Percentiles rank a stretch among this genome's conserved stretches.
These are phyloP conservation scores for Coccinonectria pachysandricola DNA, from an alignment of 2,329 filamentous ascomycete species.

Conservation along the genomic window DNA sequence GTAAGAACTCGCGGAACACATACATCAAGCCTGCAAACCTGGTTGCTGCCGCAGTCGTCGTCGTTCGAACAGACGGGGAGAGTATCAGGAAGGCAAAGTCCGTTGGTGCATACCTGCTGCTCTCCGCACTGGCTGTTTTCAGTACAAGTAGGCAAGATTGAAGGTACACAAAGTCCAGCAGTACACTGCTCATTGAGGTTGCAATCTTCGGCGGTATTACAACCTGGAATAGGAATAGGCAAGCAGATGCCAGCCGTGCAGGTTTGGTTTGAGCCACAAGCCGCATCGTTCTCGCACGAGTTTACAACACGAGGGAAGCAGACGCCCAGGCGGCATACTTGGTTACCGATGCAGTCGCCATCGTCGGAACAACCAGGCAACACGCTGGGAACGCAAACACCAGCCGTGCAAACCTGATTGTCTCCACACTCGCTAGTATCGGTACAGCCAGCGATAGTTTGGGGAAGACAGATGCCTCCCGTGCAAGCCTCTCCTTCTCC, in stretches of 20 bases:
- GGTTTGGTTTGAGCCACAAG: slow-evolving; percentile 2
- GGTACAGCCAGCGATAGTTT: background rate
- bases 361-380: slow-evolving; percentile 2
- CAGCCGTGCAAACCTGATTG: slow-evolving; percentile 1
- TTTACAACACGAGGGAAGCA: slow-evolving; percentile 1
- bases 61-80: background rate
- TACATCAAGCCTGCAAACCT: slow-evolving; percentile 4
- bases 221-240: background rate
- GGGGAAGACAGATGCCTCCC: slow-evolving; percentile 1
- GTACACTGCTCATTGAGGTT: background rate
- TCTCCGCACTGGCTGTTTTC: background rate
- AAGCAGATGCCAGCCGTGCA: slow-evolving; percentile 2
- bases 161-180: slow-evolving; percentile 2
- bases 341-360: slow-evolving; percentile 1
- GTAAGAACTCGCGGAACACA: slow-evolving; percentile 2
- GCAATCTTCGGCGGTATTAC: background rate
- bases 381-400: slow-evolving; percentile 1
- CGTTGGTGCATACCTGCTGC: background rate
- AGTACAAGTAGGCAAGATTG: slow-evolving; percentile 1
- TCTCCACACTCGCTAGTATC: background rate
- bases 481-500: background rate
- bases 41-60: slow-evolving; percentile 1
- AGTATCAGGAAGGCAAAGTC: slow-evolving; percentile 1
- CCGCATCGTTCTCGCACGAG: slow-evolving; percentile 1
- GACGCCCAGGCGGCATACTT: slow-evolving; percentile 4